phyloP scores from a whole-genome alignment of 805 yeast species.

The Starmerella khaoyaiensis region DNA sequence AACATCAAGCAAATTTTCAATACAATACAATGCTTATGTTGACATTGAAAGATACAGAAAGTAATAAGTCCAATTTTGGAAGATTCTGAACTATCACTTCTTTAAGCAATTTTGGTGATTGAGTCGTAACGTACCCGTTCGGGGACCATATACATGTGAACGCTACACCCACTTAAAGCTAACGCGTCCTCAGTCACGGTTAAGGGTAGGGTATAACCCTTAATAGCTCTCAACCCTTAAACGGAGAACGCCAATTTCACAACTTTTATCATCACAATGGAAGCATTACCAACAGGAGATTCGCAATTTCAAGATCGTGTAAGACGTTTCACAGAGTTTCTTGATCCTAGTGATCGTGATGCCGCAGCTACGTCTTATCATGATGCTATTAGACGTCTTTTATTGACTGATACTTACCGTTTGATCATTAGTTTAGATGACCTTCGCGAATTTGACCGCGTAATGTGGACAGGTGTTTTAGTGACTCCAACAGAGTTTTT shows the following conservation, averaged over 20 bases:
- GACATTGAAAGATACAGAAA: too few species aligned
- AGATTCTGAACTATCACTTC: too few species aligned
- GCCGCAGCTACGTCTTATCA: conserved; percentile 45
- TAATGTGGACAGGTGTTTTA: conserved; percentile 65
- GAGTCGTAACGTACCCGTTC: too few species aligned
- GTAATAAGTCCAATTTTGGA: too few species aligned
- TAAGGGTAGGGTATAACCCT: conserved; percentile 7
- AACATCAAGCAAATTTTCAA: too few species aligned
- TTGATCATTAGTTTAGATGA: conserved; percentile 73
- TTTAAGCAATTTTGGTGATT: too few species aligned
- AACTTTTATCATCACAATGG: conserved; percentile 3
- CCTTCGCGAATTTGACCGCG: conserved; percentile 66
- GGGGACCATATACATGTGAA: too few species aligned
- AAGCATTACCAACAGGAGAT: conserved; percentile 21
- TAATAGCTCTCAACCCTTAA: neutral
- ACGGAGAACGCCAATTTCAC: neutral
- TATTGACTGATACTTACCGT: conserved; percentile 51
- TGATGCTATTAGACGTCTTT: conserved; percentile 59
- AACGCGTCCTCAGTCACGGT: too few species aligned
- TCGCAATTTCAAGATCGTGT: conserved; percentile 62
- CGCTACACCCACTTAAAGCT: too few species aligned
- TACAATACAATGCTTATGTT: too few species aligned
- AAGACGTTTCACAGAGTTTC: conserved; percentile 76
- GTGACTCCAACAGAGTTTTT: conserved; percentile 68
- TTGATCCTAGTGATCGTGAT: conserved; percentile 42